phyloP scores from a whole-genome alignment of 352 stramenopile species.

The Phytophthora ohioensis region DNA sequence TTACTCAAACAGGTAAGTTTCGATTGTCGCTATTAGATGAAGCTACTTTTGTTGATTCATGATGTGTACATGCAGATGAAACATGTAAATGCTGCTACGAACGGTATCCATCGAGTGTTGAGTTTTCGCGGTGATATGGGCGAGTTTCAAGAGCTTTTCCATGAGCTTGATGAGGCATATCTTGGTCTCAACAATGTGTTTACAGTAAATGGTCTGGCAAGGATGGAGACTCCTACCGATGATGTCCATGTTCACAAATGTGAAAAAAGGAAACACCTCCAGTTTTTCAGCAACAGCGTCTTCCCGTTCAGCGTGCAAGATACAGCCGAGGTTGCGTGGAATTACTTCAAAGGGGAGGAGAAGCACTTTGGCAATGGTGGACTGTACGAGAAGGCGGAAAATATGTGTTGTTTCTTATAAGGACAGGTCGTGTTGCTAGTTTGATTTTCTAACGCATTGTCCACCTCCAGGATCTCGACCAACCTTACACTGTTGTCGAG shows the following conservation, averaged over 20 bases:
- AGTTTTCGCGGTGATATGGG: conserved; percentile 4
- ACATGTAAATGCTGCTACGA: neutral
- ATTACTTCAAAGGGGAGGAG: conserved; percentile 25
- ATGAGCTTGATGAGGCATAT: conserved; percentile 18
- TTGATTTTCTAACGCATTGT: neutral
- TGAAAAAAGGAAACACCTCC: conserved; percentile 26
- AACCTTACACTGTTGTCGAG: conserved; percentile 51
- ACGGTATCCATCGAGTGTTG: conserved; percentile 3
- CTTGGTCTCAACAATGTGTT: conserved; percentile 25
- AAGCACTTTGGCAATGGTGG: conserved; percentile 29
- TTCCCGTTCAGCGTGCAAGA: conserved; percentile 21
- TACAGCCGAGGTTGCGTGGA: conserved; percentile 26
- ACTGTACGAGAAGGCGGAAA: conserved; percentile 30
- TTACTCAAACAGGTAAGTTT: conserved; percentile 31
- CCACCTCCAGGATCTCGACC: conserved; percentile 18
- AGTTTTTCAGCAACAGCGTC: conserved; percentile 33
- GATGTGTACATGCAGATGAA: conserved; percentile 1
- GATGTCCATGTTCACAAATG: conserved; percentile 28
- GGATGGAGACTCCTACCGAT: neutral
- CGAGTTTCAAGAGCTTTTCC: conserved; percentile 27
- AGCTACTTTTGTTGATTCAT: neutral
- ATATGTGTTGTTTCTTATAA: conserved; percentile 4
- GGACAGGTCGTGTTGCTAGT: too few species aligned
- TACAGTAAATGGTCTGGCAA: conserved; percentile 22
- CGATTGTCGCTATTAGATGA: neutral